Percentiles rank a stretch among this genome's conserved stretches.
phyloP scores from a whole-genome alignment of 148 eudicot species.

The Chenopodium quinoa region DNA sequence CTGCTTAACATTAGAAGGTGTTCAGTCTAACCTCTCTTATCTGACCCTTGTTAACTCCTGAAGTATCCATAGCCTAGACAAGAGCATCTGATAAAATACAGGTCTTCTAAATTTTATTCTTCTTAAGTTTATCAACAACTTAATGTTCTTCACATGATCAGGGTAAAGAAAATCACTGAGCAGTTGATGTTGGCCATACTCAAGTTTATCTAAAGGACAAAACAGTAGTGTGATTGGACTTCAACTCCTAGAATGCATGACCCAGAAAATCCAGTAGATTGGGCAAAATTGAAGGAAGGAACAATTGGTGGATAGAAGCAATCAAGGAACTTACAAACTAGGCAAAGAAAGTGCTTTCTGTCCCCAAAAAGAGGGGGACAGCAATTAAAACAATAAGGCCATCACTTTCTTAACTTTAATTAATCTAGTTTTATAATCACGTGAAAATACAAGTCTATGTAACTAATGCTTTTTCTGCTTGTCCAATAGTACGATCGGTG shows the following conservation, averaged over 20 bases:
- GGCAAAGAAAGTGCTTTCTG: conserved; percentile 4
- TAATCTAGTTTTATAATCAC: not conserved
- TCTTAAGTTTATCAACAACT: not conserved
- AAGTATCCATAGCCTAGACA: not conserved
- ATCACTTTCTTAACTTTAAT: no score
- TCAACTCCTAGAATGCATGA: not conserved
- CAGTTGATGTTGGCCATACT: not conserved
- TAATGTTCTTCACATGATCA: not conserved
- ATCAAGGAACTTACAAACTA: conserved; percentile 2
- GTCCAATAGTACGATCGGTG: not conserved
- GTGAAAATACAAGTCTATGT: no score
- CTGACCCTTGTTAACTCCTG: not conserved
- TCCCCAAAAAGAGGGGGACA: not conserved
- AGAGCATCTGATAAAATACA: not conserved
- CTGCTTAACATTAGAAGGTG: not conserved
- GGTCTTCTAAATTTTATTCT: not conserved
- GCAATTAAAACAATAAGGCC: no score
- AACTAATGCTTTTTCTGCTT: not conserved
- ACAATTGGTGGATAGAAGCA: not conserved
- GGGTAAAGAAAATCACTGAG: not conserved
- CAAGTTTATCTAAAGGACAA: not conserved
- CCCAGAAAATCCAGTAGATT: not conserved
- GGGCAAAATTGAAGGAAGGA: not conserved
- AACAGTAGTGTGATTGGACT: not conserved
- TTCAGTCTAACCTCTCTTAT: not conserved